phyloP scores from a whole-genome alignment of 2,329 filamentous ascomycete species.

The Colletotrichum falcatum region DNA sequence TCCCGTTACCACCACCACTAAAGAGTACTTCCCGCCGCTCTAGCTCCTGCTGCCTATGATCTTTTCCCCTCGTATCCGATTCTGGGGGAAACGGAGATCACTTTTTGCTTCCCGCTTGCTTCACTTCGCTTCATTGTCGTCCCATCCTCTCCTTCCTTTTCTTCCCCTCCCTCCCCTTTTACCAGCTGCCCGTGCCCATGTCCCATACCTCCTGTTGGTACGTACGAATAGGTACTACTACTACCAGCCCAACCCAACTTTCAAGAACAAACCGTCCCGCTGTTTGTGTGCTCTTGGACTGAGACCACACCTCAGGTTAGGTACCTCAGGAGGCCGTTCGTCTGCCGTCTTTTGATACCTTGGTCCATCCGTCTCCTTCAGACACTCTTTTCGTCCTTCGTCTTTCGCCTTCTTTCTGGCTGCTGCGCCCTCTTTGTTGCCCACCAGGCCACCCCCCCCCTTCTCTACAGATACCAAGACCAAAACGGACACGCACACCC shows the following conservation, averaged over 20 bases:
- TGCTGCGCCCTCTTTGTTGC: conserved; percentile 34
- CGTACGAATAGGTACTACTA: neutral
- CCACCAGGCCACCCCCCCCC: conserved; percentile 15
- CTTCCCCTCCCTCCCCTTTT: conserved; percentile 13
- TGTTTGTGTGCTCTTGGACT: conserved; percentile 16
- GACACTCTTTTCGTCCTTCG: conserved; percentile 38
- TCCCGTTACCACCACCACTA: neutral
- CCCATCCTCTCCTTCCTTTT: neutral
- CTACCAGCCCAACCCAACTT: conserved; percentile 8
- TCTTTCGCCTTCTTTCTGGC: conserved; percentile 27
- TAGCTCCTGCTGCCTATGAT: conserved; percentile 21
- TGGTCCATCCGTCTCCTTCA: conserved; percentile 15
- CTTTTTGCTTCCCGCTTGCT: conserved; percentile 27
- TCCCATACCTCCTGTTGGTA: conserved; percentile 30
- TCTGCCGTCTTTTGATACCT: conserved; percentile 4
- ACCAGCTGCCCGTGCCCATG: conserved; percentile 14
- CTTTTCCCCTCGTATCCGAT: conserved; percentile 37
- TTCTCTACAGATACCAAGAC: no score
- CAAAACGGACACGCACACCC: conserved; percentile 31
- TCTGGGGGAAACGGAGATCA: conserved; percentile 39
- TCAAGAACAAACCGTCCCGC: conserved; percentile 28
- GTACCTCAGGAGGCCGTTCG: neutral
- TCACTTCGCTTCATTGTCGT: conserved; percentile 29
- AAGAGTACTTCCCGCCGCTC: neutral
- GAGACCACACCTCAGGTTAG: conserved; percentile 21